phyloP scores from a whole-genome alignment of 2,329 filamentous ascomycete species.

The Pleoardoris graminearum region DNA sequence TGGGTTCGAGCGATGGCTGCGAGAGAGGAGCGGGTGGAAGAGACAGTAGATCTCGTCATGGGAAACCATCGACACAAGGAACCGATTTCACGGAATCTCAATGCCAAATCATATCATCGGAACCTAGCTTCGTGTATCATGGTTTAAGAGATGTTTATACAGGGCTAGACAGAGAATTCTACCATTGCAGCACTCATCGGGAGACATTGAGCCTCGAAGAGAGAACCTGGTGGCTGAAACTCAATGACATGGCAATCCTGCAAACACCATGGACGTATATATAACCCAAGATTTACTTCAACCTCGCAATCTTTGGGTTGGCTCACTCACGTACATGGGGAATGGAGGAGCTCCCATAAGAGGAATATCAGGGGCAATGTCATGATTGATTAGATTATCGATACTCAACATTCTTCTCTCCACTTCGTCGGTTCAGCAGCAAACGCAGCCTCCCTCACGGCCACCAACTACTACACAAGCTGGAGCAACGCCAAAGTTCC shows the following conservation, averaged over 20 bases:
- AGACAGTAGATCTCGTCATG: constrained; percentile 10
- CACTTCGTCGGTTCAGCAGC: not conserved
- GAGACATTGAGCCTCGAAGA: too few species aligned
- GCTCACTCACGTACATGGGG: too few species aligned
- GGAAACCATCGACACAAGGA: too few species aligned
- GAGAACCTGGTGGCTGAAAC: too few species aligned
- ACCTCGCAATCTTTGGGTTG: too few species aligned
- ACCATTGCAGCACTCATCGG: not conserved
- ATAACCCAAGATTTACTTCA: too few species aligned
- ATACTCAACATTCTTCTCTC: not conserved
- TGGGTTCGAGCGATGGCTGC: constrained; percentile 54
- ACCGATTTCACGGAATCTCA: too few species aligned
- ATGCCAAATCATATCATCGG: not conserved
- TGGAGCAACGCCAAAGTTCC: constrained; percentile 41
- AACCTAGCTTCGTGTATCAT: not conserved
- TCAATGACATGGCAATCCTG: too few species aligned
- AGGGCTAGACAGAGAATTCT: not conserved
- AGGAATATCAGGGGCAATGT: too few species aligned
- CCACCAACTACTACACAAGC: constrained; percentile 23
- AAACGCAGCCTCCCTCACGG: not conserved
- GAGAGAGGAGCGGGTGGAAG: constrained; percentile 52
- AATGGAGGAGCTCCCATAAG: too few species aligned
- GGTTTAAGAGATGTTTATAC: not conserved
- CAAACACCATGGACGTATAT: too few species aligned
- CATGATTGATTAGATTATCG: too few species aligned